Evolutionary conservation across 2,329 filamentous ascomycete species (phyloP), one percentile per base, ranked within the genome.

Genomic region (Penicillium expansum): DNA sequence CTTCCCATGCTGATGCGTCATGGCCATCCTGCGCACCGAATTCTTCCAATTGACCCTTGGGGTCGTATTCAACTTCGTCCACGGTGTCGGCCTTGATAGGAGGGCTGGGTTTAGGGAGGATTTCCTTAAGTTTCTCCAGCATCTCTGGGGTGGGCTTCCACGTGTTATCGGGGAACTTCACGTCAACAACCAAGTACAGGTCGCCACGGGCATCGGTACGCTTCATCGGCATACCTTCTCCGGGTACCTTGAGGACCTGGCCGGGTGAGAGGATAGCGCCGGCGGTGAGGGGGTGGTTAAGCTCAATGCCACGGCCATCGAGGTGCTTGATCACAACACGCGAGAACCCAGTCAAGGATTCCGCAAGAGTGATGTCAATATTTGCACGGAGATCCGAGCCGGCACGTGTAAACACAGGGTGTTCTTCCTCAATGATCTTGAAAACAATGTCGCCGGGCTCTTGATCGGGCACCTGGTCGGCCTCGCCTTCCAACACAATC

Each of bases 141-240:
- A 86, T 82, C 13, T 84, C 83, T n/a, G 91, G 85, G 55, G 89
- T 83, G 62, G 84, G 80, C 37, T 92, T 79, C 91, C 92, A 97
- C 27, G 86, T 89, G 67, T 93, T 86, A 66, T 92, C 86, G 2
- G 94, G 94, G 79, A 97, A 97, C 53, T 91, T 84, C 61, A 99
- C 83, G 67, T 94, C 87, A 62, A 97, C 87, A 37, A 89, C 79
- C 41, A 99, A 81, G 75, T 93, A 99, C 18, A 99, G 79, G 69
- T 97, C 92, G 42, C 94, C 94, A 71, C 86, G 91, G 5, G 79
- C 70, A 38, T 99, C 94, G 61, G 88, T 90, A 56, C 87, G 86
- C 82, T 97, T 97, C 66, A 87, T 76, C 2, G 94, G 94, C 94
- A 99, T 99, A 58, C 94, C 94, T 78, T 99, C 94, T 27, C 91